Evolutionary conservation across 2,329 filamentous ascomycete genomes (phyloP).

Genomic region (Rosellinia necatrix): DNA sequence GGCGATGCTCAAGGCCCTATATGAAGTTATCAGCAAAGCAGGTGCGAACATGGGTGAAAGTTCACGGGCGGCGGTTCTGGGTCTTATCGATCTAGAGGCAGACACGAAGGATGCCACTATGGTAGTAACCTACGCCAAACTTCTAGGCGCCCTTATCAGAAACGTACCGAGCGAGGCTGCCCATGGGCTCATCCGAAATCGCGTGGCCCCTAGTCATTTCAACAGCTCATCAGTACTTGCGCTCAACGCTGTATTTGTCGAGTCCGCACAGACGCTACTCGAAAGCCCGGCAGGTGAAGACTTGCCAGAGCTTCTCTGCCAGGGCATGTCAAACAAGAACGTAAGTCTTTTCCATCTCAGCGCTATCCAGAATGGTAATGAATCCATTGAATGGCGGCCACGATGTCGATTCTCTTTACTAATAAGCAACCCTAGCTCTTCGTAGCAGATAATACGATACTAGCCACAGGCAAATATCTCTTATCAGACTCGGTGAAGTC

Average conservation of each 20-base stretch:
- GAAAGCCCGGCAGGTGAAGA: slow-evolving; percentile 71
- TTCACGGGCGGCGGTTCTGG: slow-evolving; percentile 83
- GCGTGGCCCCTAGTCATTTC: slow-evolving; percentile 78
- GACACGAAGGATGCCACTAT: slow-evolving; percentile 77
- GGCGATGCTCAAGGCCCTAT: slow-evolving; percentile 95
- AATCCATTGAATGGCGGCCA: slow-evolving; percentile 1
- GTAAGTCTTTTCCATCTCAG: slow-evolving; percentile 54
- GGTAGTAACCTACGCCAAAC: slow-evolving; percentile 86
- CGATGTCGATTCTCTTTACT: not conserved
- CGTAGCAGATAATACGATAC: slow-evolving; percentile 84
- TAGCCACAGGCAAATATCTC: slow-evolving; percentile 90
- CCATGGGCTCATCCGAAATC: slow-evolving; percentile 62
- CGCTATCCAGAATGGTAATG: not conserved
- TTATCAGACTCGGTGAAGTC: slow-evolving; percentile 69
- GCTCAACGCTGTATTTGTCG: slow-evolving; percentile 85
- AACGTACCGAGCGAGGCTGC: slow-evolving; percentile 78
- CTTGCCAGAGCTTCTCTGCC: slow-evolving; percentile 74
- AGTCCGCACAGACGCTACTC: slow-evolving; percentile 73
- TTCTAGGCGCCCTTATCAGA: slow-evolving; percentile 88
- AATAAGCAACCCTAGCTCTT: slow-evolving; percentile 61
- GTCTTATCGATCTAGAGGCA: slow-evolving; percentile 83
- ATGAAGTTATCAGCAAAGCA: slow-evolving; percentile 94
- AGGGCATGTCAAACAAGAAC: slow-evolving; percentile 77
- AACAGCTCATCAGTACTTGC: slow-evolving; percentile 81
- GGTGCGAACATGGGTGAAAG: slow-evolving; percentile 93